These are phyloP conservation scores for Pleurotus salmoneostramineus DNA, from an alignment of 768 basidiomycete genomes.

Conservation along the genomic window DNA sequence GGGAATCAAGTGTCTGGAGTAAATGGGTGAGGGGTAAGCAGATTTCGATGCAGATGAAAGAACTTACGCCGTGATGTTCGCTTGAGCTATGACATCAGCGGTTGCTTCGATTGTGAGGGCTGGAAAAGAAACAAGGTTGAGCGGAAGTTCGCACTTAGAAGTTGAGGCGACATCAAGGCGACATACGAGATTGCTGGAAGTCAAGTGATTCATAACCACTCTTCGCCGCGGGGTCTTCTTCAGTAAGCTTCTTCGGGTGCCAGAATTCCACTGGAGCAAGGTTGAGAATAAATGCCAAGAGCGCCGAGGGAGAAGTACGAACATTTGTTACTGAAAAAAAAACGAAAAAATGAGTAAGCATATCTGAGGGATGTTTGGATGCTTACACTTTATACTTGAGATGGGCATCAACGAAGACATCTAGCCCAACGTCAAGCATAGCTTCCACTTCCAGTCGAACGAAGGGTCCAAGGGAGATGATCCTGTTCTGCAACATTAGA, in stretches of 20 bases:
- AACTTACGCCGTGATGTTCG: not conserved
- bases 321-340: too few species aligned
- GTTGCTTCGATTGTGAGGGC: not conserved
- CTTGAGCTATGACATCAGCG: not conserved
- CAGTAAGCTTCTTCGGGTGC: not conserved
- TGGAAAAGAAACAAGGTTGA: not conserved
- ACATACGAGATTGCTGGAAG: not conserved
- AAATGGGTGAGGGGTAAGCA: not conserved
- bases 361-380: too few species aligned
- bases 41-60: not conserved
- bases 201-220: not conserved
- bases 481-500: too few species aligned
- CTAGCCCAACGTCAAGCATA: too few species aligned
- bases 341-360: too few species aligned
- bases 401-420: too few species aligned
- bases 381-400: too few species aligned
- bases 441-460: too few species aligned
- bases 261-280: not conserved
- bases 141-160: too few species aligned
- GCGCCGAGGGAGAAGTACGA: not conserved
- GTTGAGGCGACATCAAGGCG: not conserved
- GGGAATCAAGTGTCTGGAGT: not conserved
- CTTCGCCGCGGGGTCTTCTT: not conserved
- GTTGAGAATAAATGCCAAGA: not conserved
- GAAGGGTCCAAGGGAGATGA: too few species aligned